Evolutionary conservation across 140 eudicot species (phyloP), one percentile per base, ranked within the genome.

Genomic region (Stevia rebaudiana): DNA sequence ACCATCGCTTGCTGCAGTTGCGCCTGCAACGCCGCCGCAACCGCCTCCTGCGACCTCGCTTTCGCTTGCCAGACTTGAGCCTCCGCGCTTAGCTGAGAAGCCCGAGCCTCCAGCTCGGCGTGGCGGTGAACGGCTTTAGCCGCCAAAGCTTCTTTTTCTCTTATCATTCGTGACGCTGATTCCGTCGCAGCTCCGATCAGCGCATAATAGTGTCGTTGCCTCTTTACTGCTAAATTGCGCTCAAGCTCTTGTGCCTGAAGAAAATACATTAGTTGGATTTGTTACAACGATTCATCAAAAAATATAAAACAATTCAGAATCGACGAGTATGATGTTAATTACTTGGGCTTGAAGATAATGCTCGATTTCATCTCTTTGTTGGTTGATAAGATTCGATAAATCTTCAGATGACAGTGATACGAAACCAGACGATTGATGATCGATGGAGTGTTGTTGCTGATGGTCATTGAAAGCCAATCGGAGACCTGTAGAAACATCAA

Each of bases 401-500:
- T 84, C 84, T 12, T 81, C 78, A 0, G 90, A 73, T 15, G 75
- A 23, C 3, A 80, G 24, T 3, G 89, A 75, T 36, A 58, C 40
- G 0, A 75, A 36, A 42, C 53, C 50, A 16, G 76, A 74, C 12
- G 83, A 70, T 60, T 84, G 84, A 43, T 72, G 67, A 9, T 76
- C 65, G 8, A 75, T 43, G 19, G 76, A 44, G 61, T 65, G 83
- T 16, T 73, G 81, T 12, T 75, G 86, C 11, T 69, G 77, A 25
- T 81, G 86, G 36, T 87, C 95, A 4, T 78, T 83, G 62, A 81
- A 87, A 53, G 95, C 81, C 46, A 87, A 67, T 11, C 77, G 76
- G 19, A 87, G 86, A 25, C 95, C 95, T 9, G 92, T 87, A 46
- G 95, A 84, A 17, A 83, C 95, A 59, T 74, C 79, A 23, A 50